Evolutionary conservation across 495 filamentous ascomycete genomes (phyloP).

Genomic region (Pseudevernia furfuracea): DNA sequence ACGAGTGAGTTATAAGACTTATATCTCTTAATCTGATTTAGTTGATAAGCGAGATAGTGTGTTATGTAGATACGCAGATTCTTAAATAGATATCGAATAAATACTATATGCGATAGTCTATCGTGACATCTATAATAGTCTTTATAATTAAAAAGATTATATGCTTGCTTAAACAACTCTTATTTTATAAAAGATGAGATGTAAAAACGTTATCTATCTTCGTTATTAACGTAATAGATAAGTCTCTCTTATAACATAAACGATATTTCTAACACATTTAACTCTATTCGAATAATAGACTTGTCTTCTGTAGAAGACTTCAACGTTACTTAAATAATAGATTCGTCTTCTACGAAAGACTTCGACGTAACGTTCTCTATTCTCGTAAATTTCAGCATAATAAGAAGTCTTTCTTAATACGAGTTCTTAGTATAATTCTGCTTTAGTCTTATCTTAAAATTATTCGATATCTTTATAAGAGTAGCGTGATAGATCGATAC

Average conservation of each 20-base stretch:
- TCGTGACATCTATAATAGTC: background rate
- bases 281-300: too few relatives aligned
- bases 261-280: too few relatives aligned
- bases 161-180: background rate
- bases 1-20: background rate
- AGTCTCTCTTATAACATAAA: background rate
- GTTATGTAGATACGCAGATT: background rate
- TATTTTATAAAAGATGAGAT: background rate
- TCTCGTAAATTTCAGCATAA: background rate
- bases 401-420: background rate
- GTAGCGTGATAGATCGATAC: background rate
- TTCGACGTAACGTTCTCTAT: background rate
- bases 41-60: background rate
- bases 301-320: too few relatives aligned
- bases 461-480: background rate
- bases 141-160: background rate
- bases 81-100: conserved; percentile 8
- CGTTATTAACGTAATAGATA: background rate
- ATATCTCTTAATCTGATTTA: conserved; percentile 5
- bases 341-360: too few relatives aligned
- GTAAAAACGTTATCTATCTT: background rate
- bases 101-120: background rate
- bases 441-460: background rate
- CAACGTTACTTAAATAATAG: too few relatives aligned
- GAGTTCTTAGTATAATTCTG: background rate